Conservation (phyloP, 176 grass and related monocot genomes). For the Carex pumila region DNA sequence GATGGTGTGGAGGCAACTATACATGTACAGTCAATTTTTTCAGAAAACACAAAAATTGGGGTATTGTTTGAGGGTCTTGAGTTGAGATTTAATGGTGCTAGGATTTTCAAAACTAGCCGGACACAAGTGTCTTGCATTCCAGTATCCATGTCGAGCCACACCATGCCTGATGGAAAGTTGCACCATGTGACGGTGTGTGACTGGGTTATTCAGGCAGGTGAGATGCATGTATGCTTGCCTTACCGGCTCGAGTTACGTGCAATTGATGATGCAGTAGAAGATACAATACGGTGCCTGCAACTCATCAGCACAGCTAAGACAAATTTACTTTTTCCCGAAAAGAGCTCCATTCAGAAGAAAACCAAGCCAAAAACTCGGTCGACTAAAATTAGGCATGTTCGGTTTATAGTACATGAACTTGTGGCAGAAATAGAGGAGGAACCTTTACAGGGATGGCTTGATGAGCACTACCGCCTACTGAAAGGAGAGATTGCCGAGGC, state of each 20-base stretch:
- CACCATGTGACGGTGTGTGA: constrained; percentile 58
- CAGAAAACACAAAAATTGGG: constrained; percentile 96
- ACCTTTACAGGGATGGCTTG: constrained; percentile 94
- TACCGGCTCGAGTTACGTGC: constrained; percentile 92
- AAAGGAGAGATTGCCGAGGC: constrained; percentile 65
- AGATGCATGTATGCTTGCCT: constrained; percentile 80
- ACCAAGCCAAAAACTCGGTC: constrained; percentile 60
- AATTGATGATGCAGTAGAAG: constrained; percentile 96
- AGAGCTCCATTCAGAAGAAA: constrained; percentile 43
- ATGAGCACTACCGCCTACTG: constrained; percentile 81
- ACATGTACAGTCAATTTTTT: constrained; percentile 85
- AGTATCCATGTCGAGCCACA: constrained; percentile 46
- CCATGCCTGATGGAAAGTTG: constrained; percentile 50
- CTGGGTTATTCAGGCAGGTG: constrained; percentile 83
- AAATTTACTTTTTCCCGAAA: constrained; percentile 62
- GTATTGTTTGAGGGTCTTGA: constrained; percentile 72
- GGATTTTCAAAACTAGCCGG: constrained; percentile 62
- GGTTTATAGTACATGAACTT: constrained; percentile 65
- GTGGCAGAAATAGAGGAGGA: constrained; percentile 94
- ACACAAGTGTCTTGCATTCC: constrained; percentile 88
- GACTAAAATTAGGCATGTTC: constrained; percentile 49
- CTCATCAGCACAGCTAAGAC: constrained; percentile 81
- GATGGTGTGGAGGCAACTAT: constrained; percentile 86
- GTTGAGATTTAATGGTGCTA: constrained; percentile 58
- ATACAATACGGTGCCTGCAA: constrained; percentile 65